Conservation (phyloP, 1,284 basidiomycete species). For the Sparassis latifolia region DNA sequence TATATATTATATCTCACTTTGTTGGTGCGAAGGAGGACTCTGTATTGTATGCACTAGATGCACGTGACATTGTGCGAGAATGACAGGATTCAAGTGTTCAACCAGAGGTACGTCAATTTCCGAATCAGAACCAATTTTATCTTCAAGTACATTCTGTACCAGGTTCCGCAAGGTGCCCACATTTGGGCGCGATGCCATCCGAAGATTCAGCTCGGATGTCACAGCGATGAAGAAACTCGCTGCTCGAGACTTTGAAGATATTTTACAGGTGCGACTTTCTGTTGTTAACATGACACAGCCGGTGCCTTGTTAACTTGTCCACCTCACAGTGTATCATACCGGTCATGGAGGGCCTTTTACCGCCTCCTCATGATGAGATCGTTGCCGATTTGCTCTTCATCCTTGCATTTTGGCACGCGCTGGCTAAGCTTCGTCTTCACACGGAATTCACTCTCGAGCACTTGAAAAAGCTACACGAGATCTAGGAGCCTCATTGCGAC, state of each 20-base stretch:
- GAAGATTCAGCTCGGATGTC: conserved; percentile 16
- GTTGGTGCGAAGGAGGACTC: too few relatives aligned
- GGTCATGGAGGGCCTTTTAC: conserved; percentile 22
- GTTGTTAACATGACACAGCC: background rate
- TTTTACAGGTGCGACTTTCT: conserved; percentile 16
- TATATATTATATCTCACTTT: too few relatives aligned
- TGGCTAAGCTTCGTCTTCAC: conserved; percentile 27
- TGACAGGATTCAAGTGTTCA: too few relatives aligned
- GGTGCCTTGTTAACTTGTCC: background rate
- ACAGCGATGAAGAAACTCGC: conserved; percentile 22
- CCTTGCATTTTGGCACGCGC: conserved; percentile 22
- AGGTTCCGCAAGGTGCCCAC: conserved; percentile 19
- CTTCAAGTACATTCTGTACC: too few relatives aligned
- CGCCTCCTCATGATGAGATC: conserved; percentile 11
- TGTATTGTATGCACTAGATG: too few relatives aligned
- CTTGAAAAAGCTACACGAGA: conserved; percentile 10
- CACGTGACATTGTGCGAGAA: too few relatives aligned
- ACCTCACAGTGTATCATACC: conserved; percentile 23
- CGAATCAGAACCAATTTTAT: too few relatives aligned
- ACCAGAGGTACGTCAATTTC: too few relatives aligned
- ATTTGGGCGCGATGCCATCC: conserved; percentile 21
- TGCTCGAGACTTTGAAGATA: conserved; percentile 23
- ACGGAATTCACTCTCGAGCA: conserved; percentile 15
- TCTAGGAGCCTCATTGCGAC: conserved; percentile 13
- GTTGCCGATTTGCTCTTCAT: conserved; percentile 20